Base-by-base conservation (phyloP, 352 stramenopile species). In the Globisporangium emineosum region DNA sequence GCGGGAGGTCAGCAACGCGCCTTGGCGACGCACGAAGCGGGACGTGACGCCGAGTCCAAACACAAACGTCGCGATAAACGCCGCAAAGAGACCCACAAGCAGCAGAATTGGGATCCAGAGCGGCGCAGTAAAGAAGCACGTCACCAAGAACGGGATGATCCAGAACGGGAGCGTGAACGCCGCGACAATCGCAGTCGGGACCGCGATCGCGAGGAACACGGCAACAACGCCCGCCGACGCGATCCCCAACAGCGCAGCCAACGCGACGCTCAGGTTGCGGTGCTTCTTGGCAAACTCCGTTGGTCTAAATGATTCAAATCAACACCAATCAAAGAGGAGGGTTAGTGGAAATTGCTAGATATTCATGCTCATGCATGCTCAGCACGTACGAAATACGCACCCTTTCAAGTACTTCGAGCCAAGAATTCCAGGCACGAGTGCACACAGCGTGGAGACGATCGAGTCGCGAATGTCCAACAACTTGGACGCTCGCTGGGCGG, bases 81-180 rank as follows among this genome's bases (percentile, higher is more conserved):
- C 71, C 50, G 88, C 58, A 67, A 94, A 91, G 51, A 81, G 27
- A 6, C 79, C 83, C 8, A 89, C 68, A 2, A 94, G 53, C 43
- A 89, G 60, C 57, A 92, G 30, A 15, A 92, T 66, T 6, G 86
- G 86, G 30, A 94, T 73, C 86, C 86, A 94, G 55, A 94, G 35
- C 21, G 86, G 86, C 29, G 86, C 77, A 65, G 83, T 94, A 68
- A 94, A 92, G 68, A 94, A 92, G 40, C 77, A 72, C 21, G 80
- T 86, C 30, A 75, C 66, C 60, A 92, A 50, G 72, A 94, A 87
- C 66, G 86, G 86, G 23, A 94, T 69, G 73, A 94, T 91, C 86
- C 86, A 94, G 67, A 94, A 80, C 59, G 86, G 86, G 62, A 92
- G 82, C 72, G 86, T 94, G 68, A 94, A 89, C 29, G 81, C 76